phyloP scores from a whole-genome alignment of 768 basidiomycete species.

The Jaapia argillacea region DNA sequence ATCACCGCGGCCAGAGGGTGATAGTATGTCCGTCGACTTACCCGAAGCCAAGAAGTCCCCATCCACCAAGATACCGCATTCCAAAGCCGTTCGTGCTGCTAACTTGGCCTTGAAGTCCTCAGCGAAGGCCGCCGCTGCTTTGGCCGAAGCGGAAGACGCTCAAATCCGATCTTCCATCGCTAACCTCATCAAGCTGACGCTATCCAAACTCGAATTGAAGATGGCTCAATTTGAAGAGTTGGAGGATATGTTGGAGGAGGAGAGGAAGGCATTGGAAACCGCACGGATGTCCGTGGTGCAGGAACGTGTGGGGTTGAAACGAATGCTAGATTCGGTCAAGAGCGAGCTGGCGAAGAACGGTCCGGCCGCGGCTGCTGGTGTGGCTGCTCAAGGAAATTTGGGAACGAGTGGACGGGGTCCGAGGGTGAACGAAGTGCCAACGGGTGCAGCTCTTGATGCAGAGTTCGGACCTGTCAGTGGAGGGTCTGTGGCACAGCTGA shows the following conservation, averaged over 20 bases:
- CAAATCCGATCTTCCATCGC: conserved; percentile 75
- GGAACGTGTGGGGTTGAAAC: conserved; percentile 66
- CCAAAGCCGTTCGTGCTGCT: conserved; percentile 75
- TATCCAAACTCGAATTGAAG: conserved; percentile 89
- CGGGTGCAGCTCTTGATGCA: not conserved
- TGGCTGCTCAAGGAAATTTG: conserved; percentile 26
- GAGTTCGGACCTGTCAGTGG: not conserved
- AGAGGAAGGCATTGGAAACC: conserved; percentile 77
- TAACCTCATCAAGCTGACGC: conserved; percentile 73
- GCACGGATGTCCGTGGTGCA: conserved; percentile 69
- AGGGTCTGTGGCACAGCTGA: not conserved
- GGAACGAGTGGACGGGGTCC: conserved; percentile 56
- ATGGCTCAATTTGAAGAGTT: conserved; percentile 92
- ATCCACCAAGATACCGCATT: conserved; percentile 44
- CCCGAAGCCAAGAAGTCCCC: conserved; percentile 22
- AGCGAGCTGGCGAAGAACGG: conserved; percentile 50
- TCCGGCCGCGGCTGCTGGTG: conserved; percentile 20
- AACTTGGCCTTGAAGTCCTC: conserved; percentile 84
- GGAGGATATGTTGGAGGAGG: conserved; percentile 86
- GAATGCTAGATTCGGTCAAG: conserved; percentile 58
- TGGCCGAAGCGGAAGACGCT: conserved; percentile 76
- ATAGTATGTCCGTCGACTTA: conserved; percentile 41
- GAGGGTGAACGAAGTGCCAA: conserved; percentile 40
- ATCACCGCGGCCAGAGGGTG: conserved; percentile 13
- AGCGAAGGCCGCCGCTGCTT: conserved; percentile 67